Percentiles rank a stretch among this genome's conserved stretches.
Conservation (phyloP, 345 rosid species). For the Toxicodendron radicans region DNA sequence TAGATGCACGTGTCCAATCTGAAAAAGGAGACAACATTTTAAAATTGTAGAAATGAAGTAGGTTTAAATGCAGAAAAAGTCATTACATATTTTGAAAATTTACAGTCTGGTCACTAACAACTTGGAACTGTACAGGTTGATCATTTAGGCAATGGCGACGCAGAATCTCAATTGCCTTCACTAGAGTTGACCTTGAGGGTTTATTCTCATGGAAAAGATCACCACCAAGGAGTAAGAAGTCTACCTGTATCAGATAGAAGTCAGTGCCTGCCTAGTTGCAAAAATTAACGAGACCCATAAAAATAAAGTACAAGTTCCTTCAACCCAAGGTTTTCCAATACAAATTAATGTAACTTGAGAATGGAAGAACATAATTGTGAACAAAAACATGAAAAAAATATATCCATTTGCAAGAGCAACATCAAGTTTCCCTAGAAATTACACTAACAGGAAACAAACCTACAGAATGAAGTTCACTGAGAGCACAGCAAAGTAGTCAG, state of each 20-base stretch:
- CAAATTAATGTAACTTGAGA: background rate
- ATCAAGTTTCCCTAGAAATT: slow-evolving; percentile 5
- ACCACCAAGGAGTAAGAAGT: slow-evolving; percentile 89
- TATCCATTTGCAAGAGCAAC: background rate
- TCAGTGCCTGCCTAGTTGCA: slow-evolving; percentile 4
- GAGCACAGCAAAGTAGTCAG: background rate
- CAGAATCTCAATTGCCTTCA: slow-evolving; percentile 94
- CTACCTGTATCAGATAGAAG: slow-evolving; percentile 60
- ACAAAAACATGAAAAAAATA: background rate
- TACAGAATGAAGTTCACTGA: background rate
- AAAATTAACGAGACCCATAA: background rate
- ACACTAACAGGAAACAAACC: background rate
- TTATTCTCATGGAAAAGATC: slow-evolving; percentile 99
- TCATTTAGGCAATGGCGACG: slow-evolving; percentile 92
- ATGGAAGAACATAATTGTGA: background rate
- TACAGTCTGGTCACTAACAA: slow-evolving; percentile 93
- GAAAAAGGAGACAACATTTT: background rate
- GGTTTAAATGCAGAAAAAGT: slow-evolving; percentile 3
- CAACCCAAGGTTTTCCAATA: background rate
- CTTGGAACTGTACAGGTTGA: slow-evolving; percentile 93
- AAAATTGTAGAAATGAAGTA: slow-evolving; percentile 5
- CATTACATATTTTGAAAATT: slow-evolving; percentile 80
- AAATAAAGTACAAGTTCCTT: background rate
- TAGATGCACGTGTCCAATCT: too few species aligned
- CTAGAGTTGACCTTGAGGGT: slow-evolving; percentile 93